A percentile compares a stretch with the other conserved stretches of the same genome.
Evolutionary conservation across 306 rosid genomes (phyloP).

Genomic region (Rosa rugosa): DNA sequence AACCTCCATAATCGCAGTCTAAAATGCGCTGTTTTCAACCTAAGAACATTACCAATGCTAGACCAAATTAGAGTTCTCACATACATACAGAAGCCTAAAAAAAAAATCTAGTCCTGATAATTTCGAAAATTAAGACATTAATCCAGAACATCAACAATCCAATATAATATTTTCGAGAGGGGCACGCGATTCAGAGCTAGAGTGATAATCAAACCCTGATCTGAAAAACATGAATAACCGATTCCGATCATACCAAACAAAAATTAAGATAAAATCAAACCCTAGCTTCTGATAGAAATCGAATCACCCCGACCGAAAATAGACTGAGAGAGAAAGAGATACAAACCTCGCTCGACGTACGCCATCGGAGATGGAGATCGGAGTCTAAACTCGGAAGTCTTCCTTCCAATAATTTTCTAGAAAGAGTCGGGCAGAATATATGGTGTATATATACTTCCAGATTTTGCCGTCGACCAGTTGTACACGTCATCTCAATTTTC

Average conservation of each 20-base stretch:
- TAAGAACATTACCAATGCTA: neutral
- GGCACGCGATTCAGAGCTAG: neutral
- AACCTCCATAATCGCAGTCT: neutral
- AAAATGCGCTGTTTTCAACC: neutral
- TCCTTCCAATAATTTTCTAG: neutral
- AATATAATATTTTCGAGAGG: neutral
- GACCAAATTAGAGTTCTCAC: neutral
- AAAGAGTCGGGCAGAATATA: neutral
- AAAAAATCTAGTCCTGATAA: too few species aligned
- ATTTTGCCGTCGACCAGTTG: neutral
- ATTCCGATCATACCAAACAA: neutral
- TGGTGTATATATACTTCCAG: neutral
- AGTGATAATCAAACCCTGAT: neutral
- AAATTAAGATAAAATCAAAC: neutral
- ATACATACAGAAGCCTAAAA: neutral
- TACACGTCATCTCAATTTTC: slow-evolving; percentile 8
- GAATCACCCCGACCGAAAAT: neutral
- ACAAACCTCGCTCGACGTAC: slow-evolving; percentile 51
- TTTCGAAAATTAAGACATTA: neutral
- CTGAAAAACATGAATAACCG: neutral
- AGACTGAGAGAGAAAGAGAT: neutral
- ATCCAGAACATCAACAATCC: neutral
- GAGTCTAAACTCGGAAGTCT: neutral
- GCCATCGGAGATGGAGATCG: slow-evolving; percentile 35
- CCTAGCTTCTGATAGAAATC: neutral